phyloP scores from a whole-genome alignment of 2,329 filamentous ascomycete genomes.

The Geosmithia putterillii region DNA sequence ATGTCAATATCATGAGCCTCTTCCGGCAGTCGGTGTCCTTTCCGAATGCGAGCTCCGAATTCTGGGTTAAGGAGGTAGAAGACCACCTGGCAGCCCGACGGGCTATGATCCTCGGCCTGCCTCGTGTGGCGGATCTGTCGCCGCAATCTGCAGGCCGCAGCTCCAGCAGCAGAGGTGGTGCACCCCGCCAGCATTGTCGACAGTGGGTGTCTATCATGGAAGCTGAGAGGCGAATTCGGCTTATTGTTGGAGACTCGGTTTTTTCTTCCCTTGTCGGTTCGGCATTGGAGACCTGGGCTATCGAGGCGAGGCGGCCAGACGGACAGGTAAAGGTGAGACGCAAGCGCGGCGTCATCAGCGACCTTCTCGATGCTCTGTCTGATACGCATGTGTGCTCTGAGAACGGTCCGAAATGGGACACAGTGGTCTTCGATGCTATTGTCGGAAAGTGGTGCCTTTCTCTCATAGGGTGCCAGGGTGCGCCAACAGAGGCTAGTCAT shows the following conservation, averaged over 20 bases:
- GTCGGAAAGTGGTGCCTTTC: neutral
- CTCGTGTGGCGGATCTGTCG: slow-evolving; percentile 4
- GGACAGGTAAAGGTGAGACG: neutral
- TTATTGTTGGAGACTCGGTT: slow-evolving; percentile 5
- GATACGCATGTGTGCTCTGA: neutral
- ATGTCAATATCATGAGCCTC: slow-evolving; percentile 2
- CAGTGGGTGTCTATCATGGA: slow-evolving; percentile 3
- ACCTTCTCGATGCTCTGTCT: neutral
- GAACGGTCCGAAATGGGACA: neutral
- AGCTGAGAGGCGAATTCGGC: slow-evolving; percentile 1
- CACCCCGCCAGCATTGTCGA: neutral
- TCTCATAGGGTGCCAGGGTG: slow-evolving; percentile 39
- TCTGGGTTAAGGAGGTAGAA: slow-evolving; percentile 10
- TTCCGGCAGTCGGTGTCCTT: no score
- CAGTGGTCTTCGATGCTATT: neutral
- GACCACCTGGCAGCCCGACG: no score
- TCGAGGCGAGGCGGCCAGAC: no score
- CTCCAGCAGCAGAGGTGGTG: neutral
- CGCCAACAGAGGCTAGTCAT: slow-evolving; percentile 44
- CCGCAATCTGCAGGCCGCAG: neutral
- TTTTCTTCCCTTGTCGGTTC: slow-evolving; percentile 3
- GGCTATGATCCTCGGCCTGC: no score
- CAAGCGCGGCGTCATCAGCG: neutral
- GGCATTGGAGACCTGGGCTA: slow-evolving; percentile 4
- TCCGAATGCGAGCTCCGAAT: slow-evolving; percentile 2